These are phyloP conservation scores for Penicillium sp. DNA, from an alignment of 2,329 filamentous ascomycete species.

Conservation along the genomic window DNA sequence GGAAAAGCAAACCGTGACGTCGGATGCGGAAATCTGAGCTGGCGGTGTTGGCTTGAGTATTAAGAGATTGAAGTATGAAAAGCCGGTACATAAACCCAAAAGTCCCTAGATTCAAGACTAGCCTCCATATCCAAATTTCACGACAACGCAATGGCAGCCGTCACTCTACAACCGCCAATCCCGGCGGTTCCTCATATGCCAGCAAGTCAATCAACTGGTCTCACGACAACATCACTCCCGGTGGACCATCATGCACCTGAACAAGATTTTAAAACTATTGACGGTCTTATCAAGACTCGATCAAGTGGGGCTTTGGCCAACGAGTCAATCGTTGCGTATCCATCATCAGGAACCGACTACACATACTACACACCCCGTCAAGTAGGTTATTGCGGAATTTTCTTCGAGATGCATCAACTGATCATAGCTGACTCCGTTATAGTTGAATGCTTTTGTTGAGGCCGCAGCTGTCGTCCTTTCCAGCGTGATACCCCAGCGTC, in stretches of 20 bases:
- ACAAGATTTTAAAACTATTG: background rate
- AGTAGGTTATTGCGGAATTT: constrained; percentile 1
- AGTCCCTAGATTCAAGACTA: background rate
- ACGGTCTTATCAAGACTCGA: background rate
- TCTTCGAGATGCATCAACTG: too few relatives aligned
- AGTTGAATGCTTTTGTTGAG: constrained; percentile 22
- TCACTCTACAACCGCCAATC: background rate
- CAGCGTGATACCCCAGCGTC: constrained; percentile 18
- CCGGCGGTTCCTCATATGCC: background rate
- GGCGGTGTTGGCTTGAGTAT: background rate
- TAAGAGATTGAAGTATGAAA: background rate
- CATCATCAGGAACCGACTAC: constrained; percentile 13
- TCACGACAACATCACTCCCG: background rate
- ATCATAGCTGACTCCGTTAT: background rate
- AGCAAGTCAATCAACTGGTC: background rate
- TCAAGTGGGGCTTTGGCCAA: constrained; percentile 7
- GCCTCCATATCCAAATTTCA: background rate
- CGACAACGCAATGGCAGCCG: background rate
- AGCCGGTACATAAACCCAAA: background rate
- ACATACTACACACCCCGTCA: constrained; percentile 20
- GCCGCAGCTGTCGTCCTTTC: constrained; percentile 20
- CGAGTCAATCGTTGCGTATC: constrained; percentile 21
- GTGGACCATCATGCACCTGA: background rate
- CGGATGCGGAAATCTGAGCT: background rate
- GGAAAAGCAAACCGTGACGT: background rate